Evolutionary conservation across 2,329 filamentous ascomycete species (phyloP), one percentile per base, ranked within the genome.

Genomic region (Paraconiothyrium sp.): DNA sequence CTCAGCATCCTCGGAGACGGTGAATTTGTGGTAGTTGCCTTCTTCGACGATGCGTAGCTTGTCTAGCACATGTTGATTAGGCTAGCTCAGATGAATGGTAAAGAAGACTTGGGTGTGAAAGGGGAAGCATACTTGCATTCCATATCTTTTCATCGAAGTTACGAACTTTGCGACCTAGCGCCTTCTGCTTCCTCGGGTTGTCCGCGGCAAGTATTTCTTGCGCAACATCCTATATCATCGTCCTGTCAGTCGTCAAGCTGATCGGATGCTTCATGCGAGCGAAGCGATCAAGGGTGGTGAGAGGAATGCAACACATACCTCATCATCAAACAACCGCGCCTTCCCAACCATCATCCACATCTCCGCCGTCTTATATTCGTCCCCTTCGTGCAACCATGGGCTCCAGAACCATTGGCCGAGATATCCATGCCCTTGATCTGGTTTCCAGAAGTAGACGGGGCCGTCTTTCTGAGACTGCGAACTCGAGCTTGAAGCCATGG

Each of bases 391-490:
- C 0, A 39, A 64, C 60, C 89, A 90, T 2, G 81, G 76, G 20
- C 78, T 82, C 54, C 77, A 69, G 70, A 86, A 88, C 88, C 88
- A 90, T 76, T 91, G 88, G 0, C 84, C 87, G n/a, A 90, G 80
- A 76, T 83, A 89, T 44, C 86, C 87, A 35, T 83, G 54, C n/a
- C 39, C 62, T 41, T 69, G 57, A 37, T 59, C n/a, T 1, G 72
- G 70, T 7, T 59, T 58, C 68, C 69, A 74, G 66, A 76, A 76
- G 64, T 72, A 76, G 46, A 73, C 61, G 0, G 72, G 71, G 24
- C 47, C 56, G 16, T 14, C 16, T 16, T 44, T n/a, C 16, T n/a
- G 39, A 16, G 39, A 20, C 14, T 20, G 39, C 16, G 39, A 9
- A 30, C 27, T 41, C n/a, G 39, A n/a, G 14, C 37, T 6, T 46